Conservation (phyloP, 1,284 basidiomycete species). For the Apiotrichum sp. region DNA sequence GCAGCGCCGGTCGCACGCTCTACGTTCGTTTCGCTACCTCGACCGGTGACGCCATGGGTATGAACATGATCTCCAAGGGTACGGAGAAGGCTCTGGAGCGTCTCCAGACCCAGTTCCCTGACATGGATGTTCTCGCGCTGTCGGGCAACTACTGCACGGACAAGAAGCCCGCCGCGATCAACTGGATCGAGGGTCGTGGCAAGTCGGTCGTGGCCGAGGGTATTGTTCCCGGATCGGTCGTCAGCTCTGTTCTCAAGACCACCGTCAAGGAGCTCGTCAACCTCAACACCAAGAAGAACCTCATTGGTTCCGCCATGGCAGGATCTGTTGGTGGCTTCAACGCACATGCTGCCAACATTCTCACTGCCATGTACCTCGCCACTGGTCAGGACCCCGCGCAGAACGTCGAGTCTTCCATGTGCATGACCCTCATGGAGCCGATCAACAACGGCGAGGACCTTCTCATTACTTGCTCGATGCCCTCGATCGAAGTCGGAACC, state of each 20-base stretch:
- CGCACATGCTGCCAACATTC: constrained; percentile 95
- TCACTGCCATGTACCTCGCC: constrained; percentile 92
- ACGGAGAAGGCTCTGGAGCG: constrained; percentile 87
- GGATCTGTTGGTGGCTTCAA: constrained; percentile 96
- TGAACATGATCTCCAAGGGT: constrained; percentile 99
- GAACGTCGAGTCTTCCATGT: constrained; percentile 97
- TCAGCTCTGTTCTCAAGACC: constrained; percentile 90
- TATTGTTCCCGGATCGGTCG: constrained; percentile 78
- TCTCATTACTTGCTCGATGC: constrained; percentile 88
- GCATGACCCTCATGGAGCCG: constrained; percentile 98
- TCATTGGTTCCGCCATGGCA: constrained; percentile 96
- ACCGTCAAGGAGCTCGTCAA: constrained; percentile 86
- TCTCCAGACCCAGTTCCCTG: constrained; percentile 76
- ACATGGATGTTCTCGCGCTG: constrained; percentile 88
- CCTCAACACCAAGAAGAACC: constrained; percentile 95
- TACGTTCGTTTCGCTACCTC: constrained; percentile 93
- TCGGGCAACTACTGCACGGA: constrained; percentile 99
- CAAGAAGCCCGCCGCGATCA: constrained; percentile 99
- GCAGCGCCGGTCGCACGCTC: constrained; percentile 82
- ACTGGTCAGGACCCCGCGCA: constrained; percentile 99
- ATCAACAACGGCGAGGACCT: constrained; percentile 85
- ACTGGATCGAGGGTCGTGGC: constrained; percentile 98
- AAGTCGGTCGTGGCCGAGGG: constrained; percentile 98
- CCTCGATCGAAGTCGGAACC: constrained; percentile 92
- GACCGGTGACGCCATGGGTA: constrained; percentile 99